Evolutionary conservation across 116 monocot species (phyloP), one percentile per base, ranked within the genome.

Genomic region (Zostera marina): DNA sequence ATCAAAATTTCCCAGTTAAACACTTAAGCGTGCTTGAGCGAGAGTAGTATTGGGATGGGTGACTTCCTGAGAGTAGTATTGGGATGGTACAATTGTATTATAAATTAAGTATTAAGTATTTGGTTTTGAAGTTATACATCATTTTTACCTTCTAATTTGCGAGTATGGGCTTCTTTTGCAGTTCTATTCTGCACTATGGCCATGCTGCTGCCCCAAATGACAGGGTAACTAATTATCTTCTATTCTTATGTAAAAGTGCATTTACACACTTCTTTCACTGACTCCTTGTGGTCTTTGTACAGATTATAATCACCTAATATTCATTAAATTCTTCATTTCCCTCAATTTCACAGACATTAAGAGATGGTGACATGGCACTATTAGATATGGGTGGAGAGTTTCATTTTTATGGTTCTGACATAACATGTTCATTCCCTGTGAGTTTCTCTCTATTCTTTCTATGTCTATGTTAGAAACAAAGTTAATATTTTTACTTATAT

Each of bases 161-260:
- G 58, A 58, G 8, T 58, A 42, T 40, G n/a, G 42, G 24, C 22
- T 32, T 60, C 42, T 41, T 63, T 73, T 76, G 40, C 78, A 98
- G 96, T 76, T 69, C 90, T 72, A 76, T 98, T 74, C 96, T 98
- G 56, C 96, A 98, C 62, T 98, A 98, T 81, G 96, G 96, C 38
- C 96, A 98, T 83, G 83, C 96, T 42, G 85, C 96, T 49, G 85
- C 96, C 74, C 96, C 96, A 70, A 98, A 98, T 79, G 90, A 98
- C 49, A 59, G 76, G 78, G 96, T 98, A 77, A 32, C 32, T 32
- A 32, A 32, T 5, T 32, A 32, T 61, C 43, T 52, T 53, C 40
- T 47, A 61, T 21, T 49, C 17, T 49, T 3, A 8, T 49, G 11
- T 49, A 49, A 20, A 16, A 16, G 48, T 49, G 8, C 17, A 16